Percentiles rank a stretch among this genome's conserved stretches.
Evolutionary conservation across 768 basidiomycete genomes (phyloP).

Genomic region (Tubosaeta sp.): DNA sequence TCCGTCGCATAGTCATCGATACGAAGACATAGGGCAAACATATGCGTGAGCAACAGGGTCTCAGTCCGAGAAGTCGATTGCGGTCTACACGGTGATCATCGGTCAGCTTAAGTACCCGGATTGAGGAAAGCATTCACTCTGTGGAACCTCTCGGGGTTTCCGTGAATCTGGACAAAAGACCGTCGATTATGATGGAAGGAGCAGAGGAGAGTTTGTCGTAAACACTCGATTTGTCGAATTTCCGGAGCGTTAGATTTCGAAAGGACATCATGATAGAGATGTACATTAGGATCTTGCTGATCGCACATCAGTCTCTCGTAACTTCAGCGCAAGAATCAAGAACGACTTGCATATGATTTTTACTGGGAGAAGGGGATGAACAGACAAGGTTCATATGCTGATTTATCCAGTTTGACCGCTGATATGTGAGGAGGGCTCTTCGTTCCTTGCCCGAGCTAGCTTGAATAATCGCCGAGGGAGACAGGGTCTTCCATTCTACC

Average conservation of each 20-base stretch:
- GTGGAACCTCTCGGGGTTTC: constrained; percentile 67
- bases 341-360: constrained; percentile 53
- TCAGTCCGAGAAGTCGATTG: constrained; percentile 65
- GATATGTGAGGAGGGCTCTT: constrained; percentile 54
- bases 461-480: constrained; percentile 50
- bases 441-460: constrained; percentile 48
- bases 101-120: not conserved
- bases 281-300: constrained; percentile 73
- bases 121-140: constrained; percentile 39
- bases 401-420: constrained; percentile 67
- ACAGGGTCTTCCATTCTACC: constrained; percentile 73
- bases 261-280: constrained; percentile 81
- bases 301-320: constrained; percentile 1
- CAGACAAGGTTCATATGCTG: constrained; percentile 48
- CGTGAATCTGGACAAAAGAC: constrained; percentile 74
- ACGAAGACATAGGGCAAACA: constrained; percentile 77
- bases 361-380: constrained; percentile 47
- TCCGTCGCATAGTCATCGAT: constrained; percentile 78
- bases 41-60: constrained; percentile 68
- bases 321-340: not conserved
- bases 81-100: constrained; percentile 27
- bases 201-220: constrained; percentile 54
- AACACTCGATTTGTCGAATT: constrained; percentile 47
- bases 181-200: constrained; percentile 65
- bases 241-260: constrained; percentile 40